phyloP scores from a whole-genome alignment of 768 basidiomycete species.

The Leccinum uliginosum region DNA sequence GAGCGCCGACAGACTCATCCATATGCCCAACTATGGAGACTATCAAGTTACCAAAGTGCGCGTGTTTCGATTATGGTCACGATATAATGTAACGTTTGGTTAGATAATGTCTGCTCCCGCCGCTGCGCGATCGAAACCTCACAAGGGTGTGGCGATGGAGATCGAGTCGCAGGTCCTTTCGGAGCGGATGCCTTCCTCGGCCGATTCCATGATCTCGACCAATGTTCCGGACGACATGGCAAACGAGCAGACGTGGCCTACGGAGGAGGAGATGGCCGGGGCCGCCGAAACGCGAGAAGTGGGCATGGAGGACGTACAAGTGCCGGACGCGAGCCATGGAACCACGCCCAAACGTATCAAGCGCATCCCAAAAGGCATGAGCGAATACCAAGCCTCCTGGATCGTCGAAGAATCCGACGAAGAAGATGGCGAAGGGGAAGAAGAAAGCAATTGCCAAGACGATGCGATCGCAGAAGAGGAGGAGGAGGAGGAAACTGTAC shows the following conservation, averaged over 20 bases:
- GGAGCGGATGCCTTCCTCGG: conserved; percentile 56
- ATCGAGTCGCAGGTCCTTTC: conserved; percentile 59
- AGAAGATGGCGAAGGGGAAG: conserved; percentile 47
- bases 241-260: conserved; percentile 99
- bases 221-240: conserved; percentile 86
- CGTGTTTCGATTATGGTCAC: not conserved
- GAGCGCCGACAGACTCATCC: conserved; percentile 80
- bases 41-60: conserved; percentile 77
- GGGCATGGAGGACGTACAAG: conserved; percentile 13
- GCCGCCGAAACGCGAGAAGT: conserved; percentile 20
- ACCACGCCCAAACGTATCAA: conserved; percentile 80
- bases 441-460: conserved; percentile 41
- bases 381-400: conserved; percentile 97
- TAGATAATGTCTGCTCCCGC: conserved; percentile 72
- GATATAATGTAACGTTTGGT: not conserved
- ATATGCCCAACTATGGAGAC: conserved; percentile 86
- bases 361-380: conserved; percentile 90
- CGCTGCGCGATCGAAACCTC: conserved; percentile 31
- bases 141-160: conserved; percentile 52
- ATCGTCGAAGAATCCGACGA: conserved; percentile 80
- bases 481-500: conserved; percentile 44
- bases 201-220: conserved; percentile 82
- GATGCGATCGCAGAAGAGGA: conserved; percentile 44
- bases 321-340: conserved; percentile 64
- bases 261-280: conserved; percentile 86